Evolutionary conservation across 2,329 filamentous ascomycete genomes (phyloP), one percentile per base, ranked within the genome.

Genomic region (Hypomyces perniciosus): DNA sequence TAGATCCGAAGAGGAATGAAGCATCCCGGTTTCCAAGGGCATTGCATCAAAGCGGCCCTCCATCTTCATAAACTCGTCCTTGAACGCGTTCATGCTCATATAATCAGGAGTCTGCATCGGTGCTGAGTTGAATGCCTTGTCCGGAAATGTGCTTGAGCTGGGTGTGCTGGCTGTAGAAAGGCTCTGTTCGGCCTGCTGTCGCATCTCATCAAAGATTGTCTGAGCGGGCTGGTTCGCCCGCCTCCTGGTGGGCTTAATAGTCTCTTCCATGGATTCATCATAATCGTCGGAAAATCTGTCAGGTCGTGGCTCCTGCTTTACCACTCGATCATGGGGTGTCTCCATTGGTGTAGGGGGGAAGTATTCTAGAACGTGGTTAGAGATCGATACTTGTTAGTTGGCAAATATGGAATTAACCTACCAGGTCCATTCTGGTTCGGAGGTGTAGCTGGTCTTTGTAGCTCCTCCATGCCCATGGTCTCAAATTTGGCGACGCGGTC

Each of bases 271-370:
- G 10, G 80, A 83, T 65, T 81, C 80, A 59, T 85, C 82, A 56
- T 83, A 83, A 42, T 73, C 75, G 28, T 84, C 80, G 3, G 75
- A 65, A 61, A 85, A 85, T 48, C 85, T 68, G 57, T 65, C 70
- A 3, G 71, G 70, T 4, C 67, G 66, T 12, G 66, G 56, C 43
- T 70, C 64, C 35, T 72, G 68, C 67, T 76, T 76, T 41, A 65
- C 60, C 39, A 70, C 59, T 45, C 71, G 68, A 54, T 76, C 68
- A 55, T 77, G 74, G 40, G 85, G 84, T 20, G 83, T 86, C 47
- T 82, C 80, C 60, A 78, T 79, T 48, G 86, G 85, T 29, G 85
- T 88, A 42, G 84, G 78, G 51, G 85, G 85, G 57, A 81, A 80
- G 59, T 81, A 84, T 57, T 72, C 83, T 84, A 52, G 47, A 31